Conservation (phyloP, 2,329 filamentous ascomycete species). For the Neopestalotiopsis rosae region DNA sequence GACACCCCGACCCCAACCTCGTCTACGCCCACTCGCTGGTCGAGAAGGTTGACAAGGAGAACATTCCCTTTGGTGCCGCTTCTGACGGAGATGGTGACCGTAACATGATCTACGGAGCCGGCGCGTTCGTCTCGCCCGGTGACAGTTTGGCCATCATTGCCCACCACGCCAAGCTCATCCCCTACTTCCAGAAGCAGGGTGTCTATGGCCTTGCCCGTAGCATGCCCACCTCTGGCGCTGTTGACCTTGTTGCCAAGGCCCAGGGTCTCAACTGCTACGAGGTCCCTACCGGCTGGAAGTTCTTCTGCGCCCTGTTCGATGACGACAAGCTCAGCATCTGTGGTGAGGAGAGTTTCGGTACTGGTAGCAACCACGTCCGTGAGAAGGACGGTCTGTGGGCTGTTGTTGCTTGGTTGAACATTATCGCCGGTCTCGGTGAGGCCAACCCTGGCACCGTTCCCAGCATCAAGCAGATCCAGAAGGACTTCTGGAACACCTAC, state of each 20-base stretch:
- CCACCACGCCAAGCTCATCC: conserved; percentile 94
- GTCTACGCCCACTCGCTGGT: conserved; percentile 93
- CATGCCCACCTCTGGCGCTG: conserved; percentile 96
- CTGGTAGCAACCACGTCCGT: conserved; percentile 96
- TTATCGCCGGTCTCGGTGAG: conserved; percentile 92
- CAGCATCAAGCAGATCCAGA: conserved; percentile 94
- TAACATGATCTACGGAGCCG: conserved; percentile 99
- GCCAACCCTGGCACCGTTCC: conserved; percentile 80
- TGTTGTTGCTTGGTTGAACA: conserved; percentile 96
- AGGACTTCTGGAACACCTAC: conserved; percentile 96
- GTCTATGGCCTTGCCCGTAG: conserved; percentile 94
- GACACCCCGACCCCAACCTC: conserved; percentile 97
- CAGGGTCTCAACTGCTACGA: conserved; percentile 93
- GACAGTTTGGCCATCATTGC: conserved; percentile 98
- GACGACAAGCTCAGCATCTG: conserved; percentile 97
- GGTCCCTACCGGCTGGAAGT: conserved; percentile 98
- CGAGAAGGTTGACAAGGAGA: conserved; percentile 87
- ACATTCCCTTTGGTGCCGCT: conserved; percentile 94
- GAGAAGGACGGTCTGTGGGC: conserved; percentile 99
- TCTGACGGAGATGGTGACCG: conserved; percentile 97
- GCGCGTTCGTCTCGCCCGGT: conserved; percentile 94
- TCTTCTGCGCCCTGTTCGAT: conserved; percentile 96
- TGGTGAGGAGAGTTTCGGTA: conserved; percentile 97
- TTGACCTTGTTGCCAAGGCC: conserved; percentile 94
- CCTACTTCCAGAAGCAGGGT: conserved; percentile 97